Conservation (phyloP, 306 rosid genomes). For the Ochetophila trinervis region DNA sequence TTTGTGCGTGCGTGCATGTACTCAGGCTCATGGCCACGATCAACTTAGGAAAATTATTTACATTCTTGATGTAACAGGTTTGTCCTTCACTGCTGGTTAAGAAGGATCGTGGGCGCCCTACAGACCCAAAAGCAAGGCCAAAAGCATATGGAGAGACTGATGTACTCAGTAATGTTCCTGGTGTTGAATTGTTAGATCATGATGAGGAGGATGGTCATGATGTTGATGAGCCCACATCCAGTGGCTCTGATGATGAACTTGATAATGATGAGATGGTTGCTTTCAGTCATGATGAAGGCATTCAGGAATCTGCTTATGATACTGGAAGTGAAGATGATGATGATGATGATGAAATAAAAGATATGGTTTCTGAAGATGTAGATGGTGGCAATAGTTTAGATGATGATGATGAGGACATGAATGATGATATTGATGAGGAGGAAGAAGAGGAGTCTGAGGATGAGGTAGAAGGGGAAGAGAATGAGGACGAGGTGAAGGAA, state of each 20-base stretch:
- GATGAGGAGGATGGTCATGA: slow-evolving; percentile 35
- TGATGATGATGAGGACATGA: slow-evolving; percentile 32
- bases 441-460: slow-evolving; percentile 38
- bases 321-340: slow-evolving; percentile 42
- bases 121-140: slow-evolving; percentile 64
- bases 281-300: slow-evolving; percentile 43
- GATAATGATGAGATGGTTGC: slow-evolving; percentile 37
- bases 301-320: slow-evolving; percentile 34
- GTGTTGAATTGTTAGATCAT: slow-evolving; percentile 55
- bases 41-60: neutral
- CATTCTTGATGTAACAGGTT: slow-evolving; percentile 47
- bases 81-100: slow-evolving; percentile 82
- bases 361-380: slow-evolving; percentile 35
- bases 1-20: neutral
- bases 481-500: slow-evolving; percentile 2
- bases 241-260: slow-evolving; percentile 45
- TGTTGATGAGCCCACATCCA: slow-evolving; percentile 29
- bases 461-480: slow-evolving; percentile 25
- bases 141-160: slow-evolving; percentile 76
- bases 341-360: slow-evolving; percentile 37
- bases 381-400: slow-evolving; percentile 27
- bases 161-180: slow-evolving; percentile 63
- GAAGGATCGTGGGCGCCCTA: slow-evolving; percentile 90
- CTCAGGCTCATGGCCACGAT: neutral
- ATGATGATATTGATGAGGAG: slow-evolving; percentile 23